Conservation (phyloP, 2,329 filamentous ascomycete species). For the Tolypocladium paradoxum region DNA sequence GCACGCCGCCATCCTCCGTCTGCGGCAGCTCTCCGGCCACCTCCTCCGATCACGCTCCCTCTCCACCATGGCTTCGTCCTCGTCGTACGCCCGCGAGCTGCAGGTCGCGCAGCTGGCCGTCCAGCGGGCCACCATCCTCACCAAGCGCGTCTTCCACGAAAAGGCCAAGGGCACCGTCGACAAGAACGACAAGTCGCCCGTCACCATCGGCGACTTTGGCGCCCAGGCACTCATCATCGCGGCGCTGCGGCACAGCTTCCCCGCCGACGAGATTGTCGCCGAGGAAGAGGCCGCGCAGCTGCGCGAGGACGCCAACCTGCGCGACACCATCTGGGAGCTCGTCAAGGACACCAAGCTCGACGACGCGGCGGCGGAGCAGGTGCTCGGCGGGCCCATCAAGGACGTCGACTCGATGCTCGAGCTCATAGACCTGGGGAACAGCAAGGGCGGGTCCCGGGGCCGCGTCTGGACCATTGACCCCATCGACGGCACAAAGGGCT, state of each 20-base stretch:
- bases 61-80: constrained; percentile 21
- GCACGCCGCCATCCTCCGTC: constrained; percentile 14
- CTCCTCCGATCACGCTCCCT: constrained; percentile 7
- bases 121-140: constrained; percentile 56
- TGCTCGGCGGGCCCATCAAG: constrained; percentile 56
- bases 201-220: constrained; percentile 96
- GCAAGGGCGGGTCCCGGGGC: constrained; percentile 59
- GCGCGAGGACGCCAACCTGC: constrained; percentile 57
- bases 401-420: constrained; percentile 56
- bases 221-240: constrained; percentile 93
- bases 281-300: constrained; percentile 87
- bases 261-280: constrained; percentile 79
- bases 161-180: constrained; percentile 84
- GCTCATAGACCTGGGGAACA: constrained; percentile 57
- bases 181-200: constrained; percentile 92
- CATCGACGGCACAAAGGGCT: constrained; percentile 96
- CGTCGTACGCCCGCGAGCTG: constrained; percentile 63
- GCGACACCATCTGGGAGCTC: constrained; percentile 66
- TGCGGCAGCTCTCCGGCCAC: constrained; percentile 7
- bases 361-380: constrained; percentile 45
- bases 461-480: constrained; percentile 95
- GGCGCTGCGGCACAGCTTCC: constrained; percentile 83
- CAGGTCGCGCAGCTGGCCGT: constrained; percentile 79
- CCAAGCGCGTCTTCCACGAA: constrained; percentile 52
- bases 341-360: constrained; percentile 62